Conservation (phyloP, 441 rosid genomes). For the Arabidopsis hybrid region DNA sequence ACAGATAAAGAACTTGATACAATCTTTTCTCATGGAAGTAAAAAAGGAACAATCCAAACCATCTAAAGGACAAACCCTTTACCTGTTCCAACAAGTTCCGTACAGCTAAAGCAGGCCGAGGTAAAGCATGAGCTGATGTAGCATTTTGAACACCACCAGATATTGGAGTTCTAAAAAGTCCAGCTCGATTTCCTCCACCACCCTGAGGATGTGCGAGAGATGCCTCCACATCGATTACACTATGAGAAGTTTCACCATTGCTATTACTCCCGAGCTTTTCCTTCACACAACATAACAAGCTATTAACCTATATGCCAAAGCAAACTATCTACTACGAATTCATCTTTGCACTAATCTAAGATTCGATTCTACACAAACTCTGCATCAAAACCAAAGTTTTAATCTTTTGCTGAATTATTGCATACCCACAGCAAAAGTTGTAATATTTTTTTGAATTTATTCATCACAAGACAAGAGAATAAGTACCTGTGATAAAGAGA, state of each 20-base stretch:
- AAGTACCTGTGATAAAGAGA: constrained; percentile 66
- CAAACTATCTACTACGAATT: constrained; percentile 23
- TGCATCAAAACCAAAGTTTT: constrained; percentile 3
- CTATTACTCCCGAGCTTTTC: constrained; percentile 51
- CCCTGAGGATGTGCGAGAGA: constrained; percentile 56
- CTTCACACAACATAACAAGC: constrained; percentile 60
- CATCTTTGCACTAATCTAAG: constrained; percentile 29
- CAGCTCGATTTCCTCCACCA: constrained; percentile 81
- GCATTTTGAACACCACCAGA: constrained; percentile 99
- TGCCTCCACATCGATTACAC: constrained; percentile 57
- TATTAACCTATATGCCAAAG: constrained; percentile 48
- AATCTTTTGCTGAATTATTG: background rate
- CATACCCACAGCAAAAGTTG: background rate
- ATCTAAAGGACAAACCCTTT: constrained; percentile 33
- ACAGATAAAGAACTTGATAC: constrained; percentile 15
- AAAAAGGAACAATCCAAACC: background rate
- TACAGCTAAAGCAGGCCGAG: constrained; percentile 92
- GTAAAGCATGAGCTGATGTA: constrained; percentile 95
- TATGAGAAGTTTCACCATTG: constrained; percentile 49
- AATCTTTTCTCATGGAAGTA: constrained; percentile 9
- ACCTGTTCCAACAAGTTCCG: constrained; percentile 99
- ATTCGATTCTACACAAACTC: constrained; percentile 24
- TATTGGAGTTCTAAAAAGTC: constrained; percentile 96
- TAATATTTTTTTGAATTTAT: background rate
- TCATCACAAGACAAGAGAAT: background rate